Evolutionary conservation across 2,329 filamentous ascomycete species (phyloP).

Genomic region (Scedosporium apiospermum): DNA sequence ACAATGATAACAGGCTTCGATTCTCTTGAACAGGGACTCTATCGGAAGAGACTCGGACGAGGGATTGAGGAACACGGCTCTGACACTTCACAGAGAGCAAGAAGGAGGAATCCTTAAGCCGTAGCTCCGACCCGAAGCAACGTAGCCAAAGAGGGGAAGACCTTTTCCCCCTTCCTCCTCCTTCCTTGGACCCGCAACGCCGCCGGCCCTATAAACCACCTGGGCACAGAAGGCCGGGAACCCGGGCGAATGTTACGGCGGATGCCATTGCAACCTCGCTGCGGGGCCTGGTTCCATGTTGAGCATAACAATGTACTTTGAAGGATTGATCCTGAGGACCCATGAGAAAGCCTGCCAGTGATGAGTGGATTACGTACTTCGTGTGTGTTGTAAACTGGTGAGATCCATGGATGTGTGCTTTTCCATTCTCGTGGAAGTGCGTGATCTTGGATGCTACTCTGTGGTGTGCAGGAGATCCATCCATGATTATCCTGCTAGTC

Average conservation of each 20-base stretch:
- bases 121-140: no score
- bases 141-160: no score
- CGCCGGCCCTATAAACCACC: not conserved
- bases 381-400: not conserved
- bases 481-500: not conserved
- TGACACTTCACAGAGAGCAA: no score
- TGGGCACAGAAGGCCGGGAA: not conserved
- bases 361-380: no score
- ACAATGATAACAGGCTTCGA: no score
- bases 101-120: no score
- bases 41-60: no score
- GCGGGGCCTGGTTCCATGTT: not conserved
- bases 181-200: not conserved
- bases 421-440: not conserved
- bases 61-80: no score
- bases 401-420: not conserved
- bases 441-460: not conserved
- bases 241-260: not conserved
- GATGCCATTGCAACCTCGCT: not conserved
- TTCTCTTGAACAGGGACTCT: no score
- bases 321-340: no score
- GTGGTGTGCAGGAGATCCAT: not conserved
- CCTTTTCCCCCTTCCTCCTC: not conserved
- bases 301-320: not conserved
- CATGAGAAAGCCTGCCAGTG: no score